These are phyloP conservation scores for Elaphomyces granulatus DNA, from an alignment of 495 filamentous ascomycete species.

Conservation along the genomic window DNA sequence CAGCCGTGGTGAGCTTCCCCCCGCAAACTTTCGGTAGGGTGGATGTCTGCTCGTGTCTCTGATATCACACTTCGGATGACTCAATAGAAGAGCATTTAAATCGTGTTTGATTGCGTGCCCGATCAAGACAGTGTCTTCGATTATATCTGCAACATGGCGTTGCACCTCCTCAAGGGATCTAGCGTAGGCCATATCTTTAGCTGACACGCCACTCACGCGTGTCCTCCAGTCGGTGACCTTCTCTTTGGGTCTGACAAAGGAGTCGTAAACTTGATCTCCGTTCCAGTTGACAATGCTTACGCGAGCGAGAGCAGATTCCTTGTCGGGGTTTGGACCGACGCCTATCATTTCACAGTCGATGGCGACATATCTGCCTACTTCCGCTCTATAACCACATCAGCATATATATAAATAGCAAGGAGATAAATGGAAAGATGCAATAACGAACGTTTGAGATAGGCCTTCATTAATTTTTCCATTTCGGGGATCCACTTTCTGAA, in stretches of 20 bases:
- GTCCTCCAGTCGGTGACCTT: slow-evolving; percentile 82
- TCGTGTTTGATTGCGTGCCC: slow-evolving; percentile 89
- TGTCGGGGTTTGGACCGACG: slow-evolving; percentile 51
- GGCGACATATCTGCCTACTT: slow-evolving; percentile 74
- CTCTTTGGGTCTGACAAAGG: slow-evolving; percentile 66
- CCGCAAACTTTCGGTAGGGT: slow-evolving; percentile 55
- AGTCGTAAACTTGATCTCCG: slow-evolving; percentile 79
- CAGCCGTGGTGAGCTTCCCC: slow-evolving; percentile 65
- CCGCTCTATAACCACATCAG: slow-evolving; percentile 22
- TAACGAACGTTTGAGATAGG: slow-evolving; percentile 29
- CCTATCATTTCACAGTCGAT: slow-evolving; percentile 99
- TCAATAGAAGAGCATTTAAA: slow-evolving; percentile 56
- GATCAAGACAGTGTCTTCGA: slow-evolving; percentile 61
- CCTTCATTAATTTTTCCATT: slow-evolving; percentile 37
- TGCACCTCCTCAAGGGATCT: slow-evolving; percentile 63
- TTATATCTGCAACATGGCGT: slow-evolving; percentile 50
- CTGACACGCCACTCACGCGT: slow-evolving; percentile 61
- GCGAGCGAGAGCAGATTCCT: slow-evolving; percentile 61
- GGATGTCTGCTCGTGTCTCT: slow-evolving; percentile 72
- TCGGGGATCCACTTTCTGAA: slow-evolving; percentile 10
- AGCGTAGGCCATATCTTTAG: slow-evolving; percentile 52
- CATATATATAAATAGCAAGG: slow-evolving; percentile 7
- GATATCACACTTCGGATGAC: slow-evolving; percentile 60
- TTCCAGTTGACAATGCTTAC: slow-evolving; percentile 87
- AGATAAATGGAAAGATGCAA: not conserved